phyloP scores from a whole-genome alignment of 495 filamentous ascomycete species.

The Aspergillus kassunensis region DNA sequence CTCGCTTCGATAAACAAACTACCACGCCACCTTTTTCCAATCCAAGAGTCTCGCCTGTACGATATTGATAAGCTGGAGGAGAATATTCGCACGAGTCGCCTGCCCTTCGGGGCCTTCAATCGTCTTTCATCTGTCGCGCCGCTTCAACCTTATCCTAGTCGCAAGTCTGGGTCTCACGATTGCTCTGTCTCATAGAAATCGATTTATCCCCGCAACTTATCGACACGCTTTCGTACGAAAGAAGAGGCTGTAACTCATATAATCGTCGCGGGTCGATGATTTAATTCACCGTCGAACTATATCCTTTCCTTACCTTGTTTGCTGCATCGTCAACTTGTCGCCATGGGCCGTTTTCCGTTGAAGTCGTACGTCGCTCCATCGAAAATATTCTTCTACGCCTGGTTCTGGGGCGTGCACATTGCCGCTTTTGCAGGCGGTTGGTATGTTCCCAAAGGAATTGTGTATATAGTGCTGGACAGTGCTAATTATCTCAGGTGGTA shows the following conservation, averaged over 20 bases:
- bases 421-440: conserved; percentile 84
- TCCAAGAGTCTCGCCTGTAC: neutral
- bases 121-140: too few species aligned
- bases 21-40: conserved; percentile 3
- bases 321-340: neutral
- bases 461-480: conserved; percentile 19
- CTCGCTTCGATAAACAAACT: neutral
- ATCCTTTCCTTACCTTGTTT: conserved; percentile 2
- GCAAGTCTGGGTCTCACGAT: too few species aligned
- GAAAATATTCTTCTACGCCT: conserved; percentile 73
- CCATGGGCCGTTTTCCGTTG: conserved; percentile 19
- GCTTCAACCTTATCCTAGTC: too few species aligned
- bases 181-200: neutral
- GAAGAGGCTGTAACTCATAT: neutral
- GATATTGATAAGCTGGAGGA: neutral
- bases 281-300: conserved; percentile 1
- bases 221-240: neutral
- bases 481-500: conserved; percentile 58
- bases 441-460: conserved; percentile 52
- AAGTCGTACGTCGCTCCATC: conserved; percentile 59
- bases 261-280: conserved; percentile 26
- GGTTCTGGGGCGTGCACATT: conserved; percentile 84
- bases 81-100: neutral
- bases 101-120: too few species aligned
- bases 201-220: too few species aligned